Evolutionary conservation across 495 filamentous ascomycete species (phyloP).

Genomic region (Trichoderma erinaceum): DNA sequence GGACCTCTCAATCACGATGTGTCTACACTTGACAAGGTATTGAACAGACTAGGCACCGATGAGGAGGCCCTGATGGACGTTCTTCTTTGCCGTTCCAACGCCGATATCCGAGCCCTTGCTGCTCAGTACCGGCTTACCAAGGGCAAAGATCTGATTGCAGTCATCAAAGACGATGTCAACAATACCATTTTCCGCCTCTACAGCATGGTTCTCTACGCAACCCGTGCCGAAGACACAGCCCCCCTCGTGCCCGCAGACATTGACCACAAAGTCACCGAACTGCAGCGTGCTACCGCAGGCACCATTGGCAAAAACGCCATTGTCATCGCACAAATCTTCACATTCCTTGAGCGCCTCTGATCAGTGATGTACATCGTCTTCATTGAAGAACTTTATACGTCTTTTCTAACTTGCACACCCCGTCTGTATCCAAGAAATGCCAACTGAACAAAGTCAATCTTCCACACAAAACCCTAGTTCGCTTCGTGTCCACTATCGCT

Average conservation of each 20-base stretch:
- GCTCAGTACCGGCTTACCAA: background rate
- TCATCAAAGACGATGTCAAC: constrained; percentile 49
- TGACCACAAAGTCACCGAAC: background rate
- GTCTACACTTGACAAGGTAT: background rate
- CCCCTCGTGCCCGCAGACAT: constrained; percentile 19
- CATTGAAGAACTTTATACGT: no score
- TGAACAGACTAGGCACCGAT: background rate
- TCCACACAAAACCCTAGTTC: no score
- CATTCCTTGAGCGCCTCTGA: no score
- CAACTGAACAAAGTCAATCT: no score
- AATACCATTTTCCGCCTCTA: constrained; percentile 47
- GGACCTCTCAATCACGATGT: background rate
- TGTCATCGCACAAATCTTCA: constrained; percentile 60
- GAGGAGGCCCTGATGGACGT: background rate
- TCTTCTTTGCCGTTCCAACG: constrained; percentile 5
- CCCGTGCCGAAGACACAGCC: constrained; percentile 56
- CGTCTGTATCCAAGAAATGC: no score
- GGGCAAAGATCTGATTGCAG: background rate
- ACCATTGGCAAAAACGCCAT: background rate
- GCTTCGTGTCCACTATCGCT: no score
- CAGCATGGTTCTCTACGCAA: constrained; percentile 52
- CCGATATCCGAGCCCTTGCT: background rate
- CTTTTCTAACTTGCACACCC: no score
- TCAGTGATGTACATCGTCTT: no score
- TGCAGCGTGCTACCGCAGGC: background rate